A percentile compares a stretch with the other conserved stretches of the same genome.
These are phyloP conservation scores for Fusarium devonianum DNA, from an alignment of 2,329 filamentous ascomycete genomes.

Conservation along the genomic window DNA sequence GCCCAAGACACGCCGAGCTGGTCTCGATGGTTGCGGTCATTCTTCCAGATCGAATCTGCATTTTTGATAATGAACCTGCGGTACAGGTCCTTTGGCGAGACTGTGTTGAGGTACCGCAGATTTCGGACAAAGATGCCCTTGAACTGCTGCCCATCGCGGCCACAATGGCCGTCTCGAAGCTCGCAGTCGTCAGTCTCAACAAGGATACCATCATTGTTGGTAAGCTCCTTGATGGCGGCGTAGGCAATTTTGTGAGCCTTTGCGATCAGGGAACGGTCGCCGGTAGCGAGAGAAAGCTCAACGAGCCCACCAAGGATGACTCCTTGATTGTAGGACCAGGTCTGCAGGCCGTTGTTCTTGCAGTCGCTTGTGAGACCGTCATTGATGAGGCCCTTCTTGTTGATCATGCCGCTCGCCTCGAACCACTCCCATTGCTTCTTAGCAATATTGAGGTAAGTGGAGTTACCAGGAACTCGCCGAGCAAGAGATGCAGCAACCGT, in stretches of 20 bases:
- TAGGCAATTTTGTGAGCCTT: constrained; percentile 58
- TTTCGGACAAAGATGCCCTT: constrained; percentile 76
- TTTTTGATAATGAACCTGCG: constrained; percentile 64
- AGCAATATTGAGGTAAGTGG: constrained; percentile 57
- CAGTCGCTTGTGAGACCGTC: constrained; percentile 59
- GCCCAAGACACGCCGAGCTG: constrained; percentile 70
- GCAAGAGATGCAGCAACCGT: constrained; percentile 61
- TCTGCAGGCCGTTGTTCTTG: constrained; percentile 59
- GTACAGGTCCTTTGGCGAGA: constrained; percentile 58
- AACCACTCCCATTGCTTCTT: constrained; percentile 63
- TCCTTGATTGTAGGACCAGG: constrained; percentile 66
- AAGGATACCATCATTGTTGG: constrained; percentile 56
- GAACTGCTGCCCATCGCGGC: constrained; percentile 67
- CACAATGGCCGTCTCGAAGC: constrained; percentile 48
- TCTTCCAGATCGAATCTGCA: constrained; percentile 70
- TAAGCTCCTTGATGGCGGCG: constrained; percentile 57
- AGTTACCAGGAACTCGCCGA: constrained; percentile 53
- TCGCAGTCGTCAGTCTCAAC: constrained; percentile 49
- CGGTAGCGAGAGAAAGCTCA: constrained; percentile 58
- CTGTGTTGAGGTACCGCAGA: constrained; percentile 63
- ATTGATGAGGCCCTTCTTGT: constrained; percentile 58
- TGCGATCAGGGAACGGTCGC: constrained; percentile 51
- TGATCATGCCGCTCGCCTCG: constrained; percentile 58
- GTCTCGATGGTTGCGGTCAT: constrained; percentile 58
- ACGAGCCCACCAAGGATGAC: constrained; percentile 62